Evolutionary conservation across 139 green algal genomes (phyloP), one percentile per base, ranked within the genome.

Genomic region (Desmodesmus armatus): DNA sequence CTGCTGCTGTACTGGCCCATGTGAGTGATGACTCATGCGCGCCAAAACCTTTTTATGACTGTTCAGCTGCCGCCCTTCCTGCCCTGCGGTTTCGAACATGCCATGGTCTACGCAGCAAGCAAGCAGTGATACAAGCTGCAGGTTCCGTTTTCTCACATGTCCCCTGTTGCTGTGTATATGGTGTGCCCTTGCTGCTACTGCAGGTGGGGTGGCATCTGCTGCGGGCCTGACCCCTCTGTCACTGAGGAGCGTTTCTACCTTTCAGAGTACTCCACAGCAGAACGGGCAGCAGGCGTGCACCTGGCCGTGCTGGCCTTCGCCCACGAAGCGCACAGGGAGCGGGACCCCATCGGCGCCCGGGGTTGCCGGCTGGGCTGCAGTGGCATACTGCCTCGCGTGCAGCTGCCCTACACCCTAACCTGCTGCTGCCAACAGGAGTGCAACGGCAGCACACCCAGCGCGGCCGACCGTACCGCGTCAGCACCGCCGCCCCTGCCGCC

Each of bases 161-260:
- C n/a, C n/a, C n/a, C n/a, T n/a, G n/a, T n/a, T n/a, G n/a, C n/a
- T n/a, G n/a, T n/a, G n/a, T n/a, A n/a, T n/a, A 55, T 55, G 9
- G 13, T 13, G 13, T 21, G 13, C 47, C 6, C 70, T 19, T 72
- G 53, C 53, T 62, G 51, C 2, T 11, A 2, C 21, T 29, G 23
- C 35, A 69, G 80, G 40, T 76, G 96, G 97, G 97, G 97, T 35
- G 92, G 92, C 84, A 98, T 98, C 93, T 91, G 98, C 71, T 93
- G 88, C n/a, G 71, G 67, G 5, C 70, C 90, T 27, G 92, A 89
- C 47, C 74, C 88, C 53, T 87, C 87, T 27, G 63, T 79, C 47
- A 93, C 89, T 5, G 97, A 98, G 89, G 92, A 98, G 89, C 91
- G 97, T 43, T 99, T 97, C 91, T 97, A 98, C 87, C 58, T 95